These are phyloP conservation scores for Dipodascus albidus DNA, from an alignment of 805 yeast species.

Conservation along the genomic window DNA sequence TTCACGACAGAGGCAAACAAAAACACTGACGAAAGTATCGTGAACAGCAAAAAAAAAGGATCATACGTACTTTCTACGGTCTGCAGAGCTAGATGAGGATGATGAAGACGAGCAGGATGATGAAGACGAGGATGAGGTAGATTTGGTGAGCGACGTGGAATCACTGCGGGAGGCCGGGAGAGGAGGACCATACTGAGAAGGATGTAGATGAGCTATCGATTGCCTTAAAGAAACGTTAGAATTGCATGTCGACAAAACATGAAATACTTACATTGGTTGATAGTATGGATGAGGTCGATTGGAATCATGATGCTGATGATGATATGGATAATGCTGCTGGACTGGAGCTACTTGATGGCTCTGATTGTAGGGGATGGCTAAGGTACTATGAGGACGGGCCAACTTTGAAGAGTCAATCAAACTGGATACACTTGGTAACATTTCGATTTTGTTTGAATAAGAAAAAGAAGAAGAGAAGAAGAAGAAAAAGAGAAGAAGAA, in stretches of 20 bases:
- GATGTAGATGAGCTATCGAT: not conserved
- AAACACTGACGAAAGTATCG: no score
- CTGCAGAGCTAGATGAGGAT: not conserved
- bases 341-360: not conserved
- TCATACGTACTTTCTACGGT: not conserved
- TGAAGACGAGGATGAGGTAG: not conserved
- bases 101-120: not conserved
- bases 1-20: not conserved
- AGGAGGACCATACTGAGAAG: not conserved
- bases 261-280: not conserved
- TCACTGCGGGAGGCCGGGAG: no score
- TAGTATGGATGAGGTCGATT: not conserved
- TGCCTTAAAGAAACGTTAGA: no score
- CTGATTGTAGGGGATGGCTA: not conserved
- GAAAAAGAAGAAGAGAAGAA: not conserved
- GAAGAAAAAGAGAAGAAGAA: not conserved
- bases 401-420: not conserved
- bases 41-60: no score
- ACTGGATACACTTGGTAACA: slow-evolving; percentile 1
- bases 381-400: not conserved
- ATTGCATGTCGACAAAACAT: not conserved
- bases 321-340: not conserved
- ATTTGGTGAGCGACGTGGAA: not conserved
- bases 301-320: not conserved
- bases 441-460: not conserved